Evolutionary conservation across 345 rosid genomes (phyloP), one percentile per base, ranked within the genome.

Genomic region (Euphorbia peplus): DNA sequence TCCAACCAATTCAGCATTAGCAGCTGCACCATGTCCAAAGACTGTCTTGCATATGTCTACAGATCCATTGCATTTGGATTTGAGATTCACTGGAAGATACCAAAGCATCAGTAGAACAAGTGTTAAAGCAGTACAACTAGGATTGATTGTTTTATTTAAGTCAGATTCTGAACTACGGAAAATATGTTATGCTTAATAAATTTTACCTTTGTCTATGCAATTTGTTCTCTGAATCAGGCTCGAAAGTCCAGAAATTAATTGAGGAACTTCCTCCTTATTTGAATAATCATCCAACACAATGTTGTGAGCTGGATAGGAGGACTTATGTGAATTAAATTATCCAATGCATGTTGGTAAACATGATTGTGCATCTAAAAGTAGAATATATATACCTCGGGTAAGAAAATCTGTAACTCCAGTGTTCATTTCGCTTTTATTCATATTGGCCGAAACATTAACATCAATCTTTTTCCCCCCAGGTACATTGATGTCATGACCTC

Each of bases 201-300:
- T 76, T 44, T 72, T 80, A 86, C 86, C 86, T 73, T 19, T 68
- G 19, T 77, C 73, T 54, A 70, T 16, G 61, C 57, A 66, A 63
- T 64, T 15, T 64, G 70, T 69, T 60, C 70, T 80, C 68, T 76
- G 66, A 68, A 62, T 58, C 30, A 22, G 50, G 70, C 70, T 72
- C 52, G 83, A 48, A 69, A 54, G 60, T 62, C 75, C 78, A 41
- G 73, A 52, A 53, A 68, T 70, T 50, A 71, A 74, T 69, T 42
- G 41, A 47, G 65, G 74, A 59, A 63, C 48, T 32, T 76, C 85
- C n/a, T n/a, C n/a, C 48, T 57, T 75, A 74, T 73, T 76, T 74
- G 69, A 29, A 68, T 71, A 72, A 66, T 61, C 75, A 66, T 71
- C 81, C 50, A 64, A 68, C 51, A 15, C 82, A 81, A 54, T 48